These are phyloP conservation scores for Quercus tomentella DNA, from an alignment of 331 rosid genomes.

Conservation along the genomic window DNA sequence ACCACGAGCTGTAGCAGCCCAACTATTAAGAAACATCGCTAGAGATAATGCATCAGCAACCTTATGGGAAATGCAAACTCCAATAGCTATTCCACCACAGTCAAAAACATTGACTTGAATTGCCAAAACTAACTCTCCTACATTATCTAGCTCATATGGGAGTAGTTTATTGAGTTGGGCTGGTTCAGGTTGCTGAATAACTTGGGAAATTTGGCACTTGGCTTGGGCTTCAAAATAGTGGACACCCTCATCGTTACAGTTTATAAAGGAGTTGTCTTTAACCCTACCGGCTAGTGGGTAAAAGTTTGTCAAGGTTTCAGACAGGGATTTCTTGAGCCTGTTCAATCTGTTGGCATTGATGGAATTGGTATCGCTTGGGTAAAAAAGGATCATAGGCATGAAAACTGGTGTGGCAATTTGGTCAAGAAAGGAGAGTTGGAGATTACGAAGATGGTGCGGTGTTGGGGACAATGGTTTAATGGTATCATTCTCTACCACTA, in stretches of 20 bases:
- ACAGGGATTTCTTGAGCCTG: constrained; percentile 20
- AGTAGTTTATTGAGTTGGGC: neutral
- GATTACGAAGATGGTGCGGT: constrained; percentile 17
- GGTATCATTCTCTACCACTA: constrained; percentile 14
- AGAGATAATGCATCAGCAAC: constrained; percentile 7
- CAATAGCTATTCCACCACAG: constrained; percentile 32
- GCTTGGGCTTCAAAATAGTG: constrained; percentile 7
- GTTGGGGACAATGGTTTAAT: constrained; percentile 37
- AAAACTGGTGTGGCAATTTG: constrained; percentile 26
- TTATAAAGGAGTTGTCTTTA: neutral
- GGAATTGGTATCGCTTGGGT: neutral
- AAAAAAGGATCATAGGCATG: constrained; percentile 41
- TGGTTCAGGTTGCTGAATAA: neutral
- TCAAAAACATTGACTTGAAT: constrained; percentile 24
- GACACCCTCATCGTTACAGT: constrained; percentile 5
- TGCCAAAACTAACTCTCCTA: neutral
- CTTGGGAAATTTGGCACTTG: neutral
- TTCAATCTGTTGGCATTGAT: neutral
- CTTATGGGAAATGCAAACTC: constrained; percentile 19
- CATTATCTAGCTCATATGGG: neutral
- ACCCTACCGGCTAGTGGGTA: constrained; percentile 12
- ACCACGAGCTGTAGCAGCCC: constrained; percentile 13
- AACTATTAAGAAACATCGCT: neutral
- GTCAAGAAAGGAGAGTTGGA: constrained; percentile 36
- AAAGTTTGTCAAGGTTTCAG: constrained; percentile 18